Evolutionary conservation across 805 yeast genomes (phyloP), one percentile per base, ranked within the genome.

Genomic region (Phaffomyces antillensis): DNA sequence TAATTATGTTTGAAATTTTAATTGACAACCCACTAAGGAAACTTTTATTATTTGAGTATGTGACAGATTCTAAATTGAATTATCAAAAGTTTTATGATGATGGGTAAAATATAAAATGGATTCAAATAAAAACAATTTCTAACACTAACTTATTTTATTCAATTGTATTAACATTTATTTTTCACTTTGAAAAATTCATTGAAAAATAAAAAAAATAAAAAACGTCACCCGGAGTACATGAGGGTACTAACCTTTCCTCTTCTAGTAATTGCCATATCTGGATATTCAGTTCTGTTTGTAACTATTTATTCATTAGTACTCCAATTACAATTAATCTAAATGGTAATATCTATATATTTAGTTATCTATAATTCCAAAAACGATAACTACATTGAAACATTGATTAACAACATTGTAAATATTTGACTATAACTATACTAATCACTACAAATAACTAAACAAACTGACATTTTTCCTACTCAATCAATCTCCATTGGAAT

Each of bases 181-280:
- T 44, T 44, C 43, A 40, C 43, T 44, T 37, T 36, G 31, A 17
- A 36, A 25, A 39, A 11, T 28, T 28, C 30, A 28, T 3, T 28
- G 30, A 36, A 39, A 43, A 43, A 38, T 32, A 32, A 25, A 32
- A 31, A 37, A 25, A 28, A 20, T 16, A 23, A 10, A 9, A 42
- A 24, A 18, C 8, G 25, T 44, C 40, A 44, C 47, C 47, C 47
- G 43, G 47, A 15, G 9, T 5, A 12, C 18, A 11, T n/a, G n/a
- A 12, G 18, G 33, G 9, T 8, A 13, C 17, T 16, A 16, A 10
- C 18, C 17, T 16, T 33, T 12, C 36, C 6, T 10, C 1, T 4
- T 16, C 7, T 2, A 16, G 11, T 16, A 16, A 8, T 17, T 33
- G 9, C 36, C 36, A 16, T 33, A n/a, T 16, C 16, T 1, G 36